A percentile compares a stretch with the other conserved stretches of the same genome.
These are phyloP conservation scores for Coix lacrymajobi DNA, from an alignment of 176 grass and related monocot genomes.

Conservation along the genomic window DNA sequence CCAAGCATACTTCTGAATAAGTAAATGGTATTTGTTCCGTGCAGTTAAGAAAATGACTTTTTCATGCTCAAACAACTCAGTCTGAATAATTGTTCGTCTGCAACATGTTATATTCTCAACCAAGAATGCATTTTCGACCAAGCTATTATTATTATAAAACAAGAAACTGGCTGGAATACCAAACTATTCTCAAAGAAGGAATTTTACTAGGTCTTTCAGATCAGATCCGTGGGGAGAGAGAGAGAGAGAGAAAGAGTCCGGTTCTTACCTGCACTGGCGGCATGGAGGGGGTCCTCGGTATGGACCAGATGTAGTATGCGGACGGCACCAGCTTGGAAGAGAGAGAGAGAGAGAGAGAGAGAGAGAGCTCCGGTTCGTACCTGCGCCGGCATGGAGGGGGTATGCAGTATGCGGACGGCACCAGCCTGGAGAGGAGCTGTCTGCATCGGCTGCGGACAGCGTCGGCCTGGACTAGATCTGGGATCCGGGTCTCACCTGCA, in stretches of 20 bases:
- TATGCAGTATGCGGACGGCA: too few species aligned
- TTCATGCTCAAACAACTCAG: not conserved
- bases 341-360: too few species aligned
- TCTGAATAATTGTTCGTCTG: not conserved
- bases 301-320: not conserved
- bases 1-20: not conserved
- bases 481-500: too few species aligned
- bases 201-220: not conserved
- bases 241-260: not conserved
- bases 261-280: not conserved
- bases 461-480: not conserved
- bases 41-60: not conserved
- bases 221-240: not conserved
- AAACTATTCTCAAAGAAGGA: not conserved
- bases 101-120: not conserved
- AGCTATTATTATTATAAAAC: not conserved
- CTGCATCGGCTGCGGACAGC: not conserved
- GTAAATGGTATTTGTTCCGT: not conserved
- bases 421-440: too few species aligned
- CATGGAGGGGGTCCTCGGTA: not conserved
- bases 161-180: not conserved
- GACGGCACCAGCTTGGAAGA: not conserved
- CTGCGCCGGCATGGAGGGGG: too few species aligned
- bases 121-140: not conserved
- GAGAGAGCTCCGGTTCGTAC: too few species aligned